Evolutionary conservation across 2,329 filamentous ascomycete genomes (phyloP).

Genomic region (Phialophora chinensis): DNA sequence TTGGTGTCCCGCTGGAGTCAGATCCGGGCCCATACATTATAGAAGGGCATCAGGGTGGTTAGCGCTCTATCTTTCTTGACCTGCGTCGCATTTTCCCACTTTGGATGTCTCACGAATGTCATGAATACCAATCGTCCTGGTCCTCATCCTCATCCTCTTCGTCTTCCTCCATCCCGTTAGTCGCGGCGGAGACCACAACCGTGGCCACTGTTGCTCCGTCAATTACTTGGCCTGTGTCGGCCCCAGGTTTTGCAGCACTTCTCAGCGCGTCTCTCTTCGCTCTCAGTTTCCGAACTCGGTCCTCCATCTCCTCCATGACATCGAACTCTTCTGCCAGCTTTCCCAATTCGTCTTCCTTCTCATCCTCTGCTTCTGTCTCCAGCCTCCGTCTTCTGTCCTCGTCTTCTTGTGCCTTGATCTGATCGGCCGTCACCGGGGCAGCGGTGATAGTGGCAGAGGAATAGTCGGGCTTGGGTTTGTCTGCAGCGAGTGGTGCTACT

Average conservation of each 20-base stretch:
- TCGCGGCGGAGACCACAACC: constrained; percentile 24
- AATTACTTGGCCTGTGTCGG: constrained; percentile 37
- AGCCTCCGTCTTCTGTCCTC: constrained; percentile 55
- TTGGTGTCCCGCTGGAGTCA: neutral
- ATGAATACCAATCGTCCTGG: constrained; percentile 57
- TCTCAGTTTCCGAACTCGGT: constrained; percentile 70
- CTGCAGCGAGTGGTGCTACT: constrained; percentile 61
- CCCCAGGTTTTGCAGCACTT: constrained; percentile 42
- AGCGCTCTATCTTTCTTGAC: neutral
- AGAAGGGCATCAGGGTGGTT: constrained; percentile 12
- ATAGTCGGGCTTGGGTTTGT: constrained; percentile 38
- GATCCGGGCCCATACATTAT: neutral
- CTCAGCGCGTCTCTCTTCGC: constrained; percentile 73
- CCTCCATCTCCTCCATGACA: constrained; percentile 80
- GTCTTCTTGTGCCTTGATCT: constrained; percentile 63
- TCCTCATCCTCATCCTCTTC: constrained; percentile 56
- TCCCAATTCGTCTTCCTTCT: constrained; percentile 75
- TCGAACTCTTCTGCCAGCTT: constrained; percentile 79
- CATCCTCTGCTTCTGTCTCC: constrained; percentile 66
- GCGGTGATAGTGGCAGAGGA: constrained; percentile 69
- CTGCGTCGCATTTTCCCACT: constrained; percentile 21
- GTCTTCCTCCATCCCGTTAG: constrained; percentile 50
- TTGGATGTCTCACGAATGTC: constrained; percentile 19
- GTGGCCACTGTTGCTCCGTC: constrained; percentile 41
- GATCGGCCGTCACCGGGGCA: constrained; percentile 68